These are phyloP conservation scores for Cryptococcus sp. DNA, from an alignment of 1,284 basidiomycete genomes.

Conservation along the genomic window DNA sequence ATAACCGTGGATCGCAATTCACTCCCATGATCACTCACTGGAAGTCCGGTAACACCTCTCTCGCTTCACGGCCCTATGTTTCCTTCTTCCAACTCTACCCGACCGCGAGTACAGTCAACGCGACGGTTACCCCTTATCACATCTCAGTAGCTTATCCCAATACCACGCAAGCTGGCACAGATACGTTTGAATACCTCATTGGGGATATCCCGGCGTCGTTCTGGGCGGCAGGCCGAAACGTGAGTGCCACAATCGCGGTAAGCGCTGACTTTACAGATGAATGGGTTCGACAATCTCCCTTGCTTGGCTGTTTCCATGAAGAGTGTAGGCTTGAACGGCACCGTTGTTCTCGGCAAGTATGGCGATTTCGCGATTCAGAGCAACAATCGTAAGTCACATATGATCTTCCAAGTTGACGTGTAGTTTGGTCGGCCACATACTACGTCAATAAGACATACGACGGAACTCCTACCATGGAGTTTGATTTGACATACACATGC, in stretches of 20 bases:
- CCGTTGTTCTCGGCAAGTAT: constrained; percentile 14
- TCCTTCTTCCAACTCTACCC: constrained; percentile 21
- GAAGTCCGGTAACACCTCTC: constrained; percentile 19
- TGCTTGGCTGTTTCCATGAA: constrained; percentile 17
- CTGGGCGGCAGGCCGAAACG: constrained; percentile 12
- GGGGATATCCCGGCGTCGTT: constrained; percentile 20
- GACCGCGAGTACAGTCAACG: constrained; percentile 15
- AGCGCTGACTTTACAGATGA: constrained; percentile 4
- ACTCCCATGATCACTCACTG: constrained; percentile 23
- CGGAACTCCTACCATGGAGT: constrained; percentile 15
- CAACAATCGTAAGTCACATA: constrained; percentile 12
- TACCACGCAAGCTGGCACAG: constrained; percentile 17
- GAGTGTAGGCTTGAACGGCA: constrained; percentile 17
- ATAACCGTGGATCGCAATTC: constrained; percentile 18
- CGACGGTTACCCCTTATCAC: constrained; percentile 20
- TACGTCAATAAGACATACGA: constrained; percentile 12
- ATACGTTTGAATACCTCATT: constrained; percentile 17
- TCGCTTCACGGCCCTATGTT: constrained; percentile 13
- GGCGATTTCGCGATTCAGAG: constrained; percentile 16
- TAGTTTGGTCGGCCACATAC: constrained; percentile 18
- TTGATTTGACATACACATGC: constrained; percentile 20
- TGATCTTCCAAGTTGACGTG: neutral
- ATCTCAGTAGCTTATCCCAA: constrained; percentile 21
- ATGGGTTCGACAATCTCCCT: constrained; percentile 19
- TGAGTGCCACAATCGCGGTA: constrained; percentile 2